Conservation (phyloP, 257 asterid genomes). For the Plantago ovata region DNA sequence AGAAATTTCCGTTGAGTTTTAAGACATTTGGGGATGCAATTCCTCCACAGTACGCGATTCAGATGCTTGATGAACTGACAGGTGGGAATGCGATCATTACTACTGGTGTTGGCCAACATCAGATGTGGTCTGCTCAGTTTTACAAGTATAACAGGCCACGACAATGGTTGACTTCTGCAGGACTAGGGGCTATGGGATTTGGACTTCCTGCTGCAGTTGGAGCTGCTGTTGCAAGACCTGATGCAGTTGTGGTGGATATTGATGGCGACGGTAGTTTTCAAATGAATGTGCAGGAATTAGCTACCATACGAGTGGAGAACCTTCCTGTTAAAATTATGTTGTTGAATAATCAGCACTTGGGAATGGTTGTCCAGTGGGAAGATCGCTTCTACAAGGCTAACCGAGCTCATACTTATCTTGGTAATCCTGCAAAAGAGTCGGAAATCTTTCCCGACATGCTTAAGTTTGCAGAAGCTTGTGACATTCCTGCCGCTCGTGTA, state of each 20-base stretch:
- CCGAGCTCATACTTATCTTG: conserved; percentile 74
- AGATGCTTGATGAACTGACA: conserved; percentile 70
- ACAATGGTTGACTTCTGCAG: conserved; percentile 76
- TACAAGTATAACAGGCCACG: conserved; percentile 71
- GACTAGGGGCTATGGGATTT: conserved; percentile 84
- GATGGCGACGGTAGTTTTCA: conserved; percentile 91
- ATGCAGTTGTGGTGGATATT: conserved; percentile 64
- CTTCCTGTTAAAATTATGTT: conserved; percentile 78
- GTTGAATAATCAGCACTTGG: conserved; percentile 72
- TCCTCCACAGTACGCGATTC: conserved; percentile 79
- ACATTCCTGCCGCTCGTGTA: conserved; percentile 69
- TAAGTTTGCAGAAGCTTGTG: conserved; percentile 75
- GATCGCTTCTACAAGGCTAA: conserved; percentile 80
- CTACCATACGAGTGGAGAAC: conserved; percentile 67
- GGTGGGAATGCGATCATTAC: conserved; percentile 64
- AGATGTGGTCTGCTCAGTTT: conserved; percentile 89
- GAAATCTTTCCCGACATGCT: conserved; percentile 67
- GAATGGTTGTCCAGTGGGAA: conserved; percentile 94
- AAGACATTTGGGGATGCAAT: conserved; percentile 62
- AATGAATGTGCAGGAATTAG: conserved; percentile 82
- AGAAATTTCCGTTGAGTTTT: conserved; percentile 44
- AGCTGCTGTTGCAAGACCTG: conserved; percentile 78
- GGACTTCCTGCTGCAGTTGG: conserved; percentile 90
- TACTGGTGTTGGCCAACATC: conserved; percentile 91
- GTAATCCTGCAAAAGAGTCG: conserved; percentile 58